phyloP scores from a whole-genome alignment of 2,329 filamentous ascomycete genomes.

The Fusarium papillatum region DNA sequence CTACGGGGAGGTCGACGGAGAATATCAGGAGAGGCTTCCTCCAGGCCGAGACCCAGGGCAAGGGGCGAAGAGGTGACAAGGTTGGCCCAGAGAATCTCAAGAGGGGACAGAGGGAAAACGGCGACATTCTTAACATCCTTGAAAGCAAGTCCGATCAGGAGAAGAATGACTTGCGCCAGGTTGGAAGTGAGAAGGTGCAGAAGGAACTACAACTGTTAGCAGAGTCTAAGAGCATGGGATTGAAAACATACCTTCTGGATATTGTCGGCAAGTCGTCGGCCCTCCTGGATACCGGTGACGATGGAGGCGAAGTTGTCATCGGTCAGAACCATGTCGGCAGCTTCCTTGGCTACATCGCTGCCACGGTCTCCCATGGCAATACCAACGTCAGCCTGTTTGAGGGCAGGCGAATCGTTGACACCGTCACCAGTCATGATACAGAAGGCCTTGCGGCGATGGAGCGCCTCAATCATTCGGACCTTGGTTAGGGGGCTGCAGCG shows the following conservation, averaged over 20 bases:
- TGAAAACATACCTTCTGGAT: slow-evolving; percentile 73
- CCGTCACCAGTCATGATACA: slow-evolving; percentile 84
- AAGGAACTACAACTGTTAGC: slow-evolving; percentile 60
- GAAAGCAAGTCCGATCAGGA: slow-evolving; percentile 78
- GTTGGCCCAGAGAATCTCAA: slow-evolving; percentile 84
- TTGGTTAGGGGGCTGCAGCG: slow-evolving; percentile 79
- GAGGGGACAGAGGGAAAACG: slow-evolving; percentile 78
- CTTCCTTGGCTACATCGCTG: slow-evolving; percentile 83
- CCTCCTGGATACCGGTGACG: slow-evolving; percentile 79
- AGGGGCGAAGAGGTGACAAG: slow-evolving; percentile 80
- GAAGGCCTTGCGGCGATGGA: slow-evolving; percentile 76
- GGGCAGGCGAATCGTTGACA: slow-evolving; percentile 80
- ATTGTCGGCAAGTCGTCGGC: slow-evolving; percentile 78
- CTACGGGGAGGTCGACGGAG: slow-evolving; percentile 75
- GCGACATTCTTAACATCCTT: slow-evolving; percentile 71
- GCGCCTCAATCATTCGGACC: slow-evolving; percentile 82
- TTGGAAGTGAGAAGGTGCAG: slow-evolving; percentile 79
- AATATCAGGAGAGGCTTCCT: slow-evolving; percentile 77
- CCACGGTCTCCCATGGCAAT: slow-evolving; percentile 82
- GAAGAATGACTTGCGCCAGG: slow-evolving; percentile 76
- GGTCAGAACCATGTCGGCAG: slow-evolving; percentile 88
- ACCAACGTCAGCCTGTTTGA: slow-evolving; percentile 81
- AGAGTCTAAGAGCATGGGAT: not conserved
- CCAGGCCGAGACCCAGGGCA: slow-evolving; percentile 80
- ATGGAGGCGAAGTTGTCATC: slow-evolving; percentile 92